Percentiles rank a stretch among this genome's conserved stretches.
These are phyloP conservation scores for Kalmusia sp. DNA, from an alignment of 2,329 filamentous ascomycete genomes.

Conservation along the genomic window DNA sequence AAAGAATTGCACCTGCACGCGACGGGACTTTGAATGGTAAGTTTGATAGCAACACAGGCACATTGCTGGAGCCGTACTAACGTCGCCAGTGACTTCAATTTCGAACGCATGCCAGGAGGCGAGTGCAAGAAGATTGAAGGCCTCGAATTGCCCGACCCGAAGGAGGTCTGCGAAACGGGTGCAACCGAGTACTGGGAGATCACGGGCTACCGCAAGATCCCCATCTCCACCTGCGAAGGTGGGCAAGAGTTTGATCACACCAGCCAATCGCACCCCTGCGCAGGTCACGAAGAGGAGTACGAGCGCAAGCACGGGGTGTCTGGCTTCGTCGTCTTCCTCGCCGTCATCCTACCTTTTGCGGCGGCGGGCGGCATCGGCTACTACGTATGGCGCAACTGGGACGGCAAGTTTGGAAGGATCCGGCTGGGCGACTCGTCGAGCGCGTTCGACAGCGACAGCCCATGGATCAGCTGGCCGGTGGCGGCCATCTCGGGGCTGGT, in stretches of 20 bases:
- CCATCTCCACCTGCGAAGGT: constrained; percentile 83
- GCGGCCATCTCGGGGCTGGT: constrained; percentile 61
- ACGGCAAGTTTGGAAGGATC: constrained; percentile 87
- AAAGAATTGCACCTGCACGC: constrained; percentile 81
- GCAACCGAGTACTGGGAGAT: constrained; percentile 83
- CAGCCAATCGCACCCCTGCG: constrained; percentile 69
- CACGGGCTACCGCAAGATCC: constrained; percentile 88
- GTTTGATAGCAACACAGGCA: constrained; percentile 37
- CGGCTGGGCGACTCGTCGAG: constrained; percentile 73
- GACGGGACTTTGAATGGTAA: constrained; percentile 92
- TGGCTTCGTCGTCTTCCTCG: constrained; percentile 82
- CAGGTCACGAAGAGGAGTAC: constrained; percentile 83
- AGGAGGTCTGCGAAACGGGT: constrained; percentile 68
- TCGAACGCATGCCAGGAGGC: constrained; percentile 77
- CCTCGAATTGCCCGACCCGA: constrained; percentile 68
- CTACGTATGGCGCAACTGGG: constrained; percentile 86
- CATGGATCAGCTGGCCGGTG: constrained; percentile 79
- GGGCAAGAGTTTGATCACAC: constrained; percentile 78
- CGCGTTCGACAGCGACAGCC: constrained; percentile 68
- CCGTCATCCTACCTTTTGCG: constrained; percentile 76
- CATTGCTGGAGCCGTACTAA: constrained; percentile 16
- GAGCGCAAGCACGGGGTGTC: constrained; percentile 73
- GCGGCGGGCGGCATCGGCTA: constrained; percentile 78
- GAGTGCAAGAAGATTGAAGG: constrained; percentile 80
- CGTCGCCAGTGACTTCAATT: constrained; percentile 83